phyloP scores from a whole-genome alignment of 768 basidiomycete genomes.

The Trametes punicea region DNA sequence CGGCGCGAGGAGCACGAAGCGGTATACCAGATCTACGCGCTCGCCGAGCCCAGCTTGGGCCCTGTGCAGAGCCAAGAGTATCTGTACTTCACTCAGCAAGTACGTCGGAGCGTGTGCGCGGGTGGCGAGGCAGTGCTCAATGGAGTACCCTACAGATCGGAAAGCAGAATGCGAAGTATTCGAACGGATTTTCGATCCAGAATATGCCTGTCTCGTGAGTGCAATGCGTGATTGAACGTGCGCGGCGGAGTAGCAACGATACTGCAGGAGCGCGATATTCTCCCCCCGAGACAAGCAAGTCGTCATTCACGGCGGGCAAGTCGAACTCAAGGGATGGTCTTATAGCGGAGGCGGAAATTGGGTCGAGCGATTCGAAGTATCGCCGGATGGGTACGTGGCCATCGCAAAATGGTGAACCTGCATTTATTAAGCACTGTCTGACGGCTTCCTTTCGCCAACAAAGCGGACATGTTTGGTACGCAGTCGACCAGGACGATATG shows the following conservation, averaged over 20 bases:
- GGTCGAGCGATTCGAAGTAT: constrained; percentile 56
- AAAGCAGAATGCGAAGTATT: constrained; percentile 50
- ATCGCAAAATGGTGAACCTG: neutral
- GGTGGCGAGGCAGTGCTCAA: no score
- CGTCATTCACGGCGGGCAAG: constrained; percentile 46
- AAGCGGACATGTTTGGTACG: constrained; percentile 51
- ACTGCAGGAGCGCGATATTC: constrained; percentile 49
- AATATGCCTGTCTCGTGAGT: constrained; percentile 58
- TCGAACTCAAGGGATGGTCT: constrained; percentile 36
- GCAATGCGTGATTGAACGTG: neutral
- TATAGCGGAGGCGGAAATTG: constrained; percentile 44
- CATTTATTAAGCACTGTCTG: neutral
- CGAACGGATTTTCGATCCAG: constrained; percentile 55
- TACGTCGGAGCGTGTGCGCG: no score
- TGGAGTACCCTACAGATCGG: constrained; percentile 42
- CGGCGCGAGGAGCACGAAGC: constrained; percentile 52
- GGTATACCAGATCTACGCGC: constrained; percentile 50
- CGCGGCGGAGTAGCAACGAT: no score
- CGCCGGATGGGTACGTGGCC: constrained; percentile 40
- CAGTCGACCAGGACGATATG: constrained; percentile 43
- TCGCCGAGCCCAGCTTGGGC: constrained; percentile 45
- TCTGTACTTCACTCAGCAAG: constrained; percentile 47
- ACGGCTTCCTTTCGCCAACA: neutral
- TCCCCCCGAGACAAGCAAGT: constrained; percentile 42
- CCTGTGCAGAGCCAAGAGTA: constrained; percentile 55